phyloP scores from a whole-genome alignment of 805 yeast genomes.

The Jamesozyma spencerorum region DNA sequence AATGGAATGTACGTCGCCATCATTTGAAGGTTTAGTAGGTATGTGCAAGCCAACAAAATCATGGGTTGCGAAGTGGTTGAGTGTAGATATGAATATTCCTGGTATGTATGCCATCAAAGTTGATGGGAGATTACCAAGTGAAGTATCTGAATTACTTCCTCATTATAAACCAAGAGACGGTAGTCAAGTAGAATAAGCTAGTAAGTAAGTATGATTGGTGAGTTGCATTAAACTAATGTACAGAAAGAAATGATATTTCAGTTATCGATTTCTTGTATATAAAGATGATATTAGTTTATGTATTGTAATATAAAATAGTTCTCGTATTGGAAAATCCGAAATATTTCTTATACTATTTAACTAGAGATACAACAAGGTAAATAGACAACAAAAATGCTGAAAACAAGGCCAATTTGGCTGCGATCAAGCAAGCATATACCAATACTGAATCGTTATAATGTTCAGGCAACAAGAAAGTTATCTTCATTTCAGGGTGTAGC shows the following conservation, averaged over 20 bases:
- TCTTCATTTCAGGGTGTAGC: conserved; percentile 18
- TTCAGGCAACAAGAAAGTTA: neutral
- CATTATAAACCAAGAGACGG: conserved; percentile 95
- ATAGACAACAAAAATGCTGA: neutral
- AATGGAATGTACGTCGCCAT: conserved; percentile 90
- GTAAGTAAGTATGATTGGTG: no score
- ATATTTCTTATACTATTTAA: no score
- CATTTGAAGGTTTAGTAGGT: conserved; percentile 92
- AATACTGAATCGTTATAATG: neutral
- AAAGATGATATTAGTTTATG: neutral
- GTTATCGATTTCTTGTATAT: neutral
- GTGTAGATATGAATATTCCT: conserved; percentile 79
- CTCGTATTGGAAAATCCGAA: neutral
- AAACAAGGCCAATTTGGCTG: neutral
- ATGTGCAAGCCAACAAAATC: conserved; percentile 74
- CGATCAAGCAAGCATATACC: no score
- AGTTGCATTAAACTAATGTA: no score
- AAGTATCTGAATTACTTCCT: conserved; percentile 62
- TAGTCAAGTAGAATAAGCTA: conserved; percentile 51
- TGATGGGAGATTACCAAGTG: conserved; percentile 83
- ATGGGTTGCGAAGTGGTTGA: conserved; percentile 95
- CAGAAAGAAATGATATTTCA: no score
- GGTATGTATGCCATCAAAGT: conserved; percentile 93
- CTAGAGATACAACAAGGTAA: no score
- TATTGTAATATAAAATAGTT: neutral